Evolutionary conservation across 768 basidiomycete species (phyloP).

Genomic region (Paxillus involutus): DNA sequence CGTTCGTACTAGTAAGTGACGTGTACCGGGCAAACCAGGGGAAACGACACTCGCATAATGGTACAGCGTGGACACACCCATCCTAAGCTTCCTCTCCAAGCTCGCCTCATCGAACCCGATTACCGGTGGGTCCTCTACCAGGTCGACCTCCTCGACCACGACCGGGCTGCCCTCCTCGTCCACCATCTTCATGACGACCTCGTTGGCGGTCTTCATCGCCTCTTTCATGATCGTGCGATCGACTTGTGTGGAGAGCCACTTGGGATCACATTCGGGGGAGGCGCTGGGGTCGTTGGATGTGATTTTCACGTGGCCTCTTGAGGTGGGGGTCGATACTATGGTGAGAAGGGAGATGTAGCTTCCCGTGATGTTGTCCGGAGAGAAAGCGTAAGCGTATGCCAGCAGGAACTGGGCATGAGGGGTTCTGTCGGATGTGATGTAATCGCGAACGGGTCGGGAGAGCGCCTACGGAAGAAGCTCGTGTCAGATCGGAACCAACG

Average conservation of each 20-base stretch:
- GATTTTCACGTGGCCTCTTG: not conserved
- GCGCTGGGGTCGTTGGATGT: not conserved
- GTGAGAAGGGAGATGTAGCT: not conserved
- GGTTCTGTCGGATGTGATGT: not conserved
- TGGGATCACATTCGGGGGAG: not conserved
- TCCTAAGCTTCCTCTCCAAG: not conserved
- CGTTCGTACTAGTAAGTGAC: no score
- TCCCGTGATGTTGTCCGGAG: not conserved
- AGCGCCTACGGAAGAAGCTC: not conserved
- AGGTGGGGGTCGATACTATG: not conserved
- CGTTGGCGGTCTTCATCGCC: not conserved
- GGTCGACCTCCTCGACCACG: not conserved
- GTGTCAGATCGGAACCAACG: not conserved
- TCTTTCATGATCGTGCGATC: not conserved
- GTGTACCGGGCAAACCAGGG: no score
- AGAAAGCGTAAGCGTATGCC: not conserved
- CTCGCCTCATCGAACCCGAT: not conserved
- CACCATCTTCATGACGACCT: not conserved
- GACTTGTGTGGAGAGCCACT: not conserved
- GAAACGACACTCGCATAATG: not conserved
- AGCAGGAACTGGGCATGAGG: not conserved
- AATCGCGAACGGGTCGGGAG: not conserved
- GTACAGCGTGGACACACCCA: not conserved
- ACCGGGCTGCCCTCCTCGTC: not conserved
- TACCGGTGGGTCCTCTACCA: not conserved